Conservation (phyloP, 2,329 filamentous ascomycete genomes). For the Hawksworthiomyces lignivorus region DNA sequence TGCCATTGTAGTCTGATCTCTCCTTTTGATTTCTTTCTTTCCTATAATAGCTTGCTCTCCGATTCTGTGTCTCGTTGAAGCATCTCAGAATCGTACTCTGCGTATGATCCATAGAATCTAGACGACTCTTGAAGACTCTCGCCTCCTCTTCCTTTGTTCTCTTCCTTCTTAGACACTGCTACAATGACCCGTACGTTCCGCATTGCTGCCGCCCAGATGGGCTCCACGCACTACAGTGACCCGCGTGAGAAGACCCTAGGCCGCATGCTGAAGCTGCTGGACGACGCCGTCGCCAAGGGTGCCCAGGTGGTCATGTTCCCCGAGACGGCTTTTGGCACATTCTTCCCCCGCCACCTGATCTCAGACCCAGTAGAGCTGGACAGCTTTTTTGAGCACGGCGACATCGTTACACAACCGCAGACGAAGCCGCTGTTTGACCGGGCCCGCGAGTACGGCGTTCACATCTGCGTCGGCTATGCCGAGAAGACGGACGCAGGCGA, state of each 20-base stretch:
- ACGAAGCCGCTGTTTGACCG: conserved; percentile 41
- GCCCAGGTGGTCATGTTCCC: conserved; percentile 46
- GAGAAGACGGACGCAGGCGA: conserved; percentile 32
- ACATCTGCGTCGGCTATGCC: conserved; percentile 45
- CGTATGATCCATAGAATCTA: too few relatives aligned
- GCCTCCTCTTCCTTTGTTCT: not conserved
- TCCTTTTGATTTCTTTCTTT: too few relatives aligned
- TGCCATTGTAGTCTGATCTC: too few relatives aligned
- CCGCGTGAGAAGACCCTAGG: conserved; percentile 33
- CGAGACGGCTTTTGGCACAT: conserved; percentile 46
- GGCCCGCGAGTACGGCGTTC: conserved; percentile 37
- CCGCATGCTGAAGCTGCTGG: conserved; percentile 42
- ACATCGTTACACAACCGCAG: conserved; percentile 32
- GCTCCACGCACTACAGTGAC: conserved; percentile 33
- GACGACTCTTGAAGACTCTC: not conserved
- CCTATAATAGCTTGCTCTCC: too few relatives aligned
- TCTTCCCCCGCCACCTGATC: conserved; percentile 47
- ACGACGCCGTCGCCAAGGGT: conserved; percentile 33
- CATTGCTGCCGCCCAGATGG: conserved; percentile 47
- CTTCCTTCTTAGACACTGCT: not conserved
- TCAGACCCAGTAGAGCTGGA: conserved; percentile 35
- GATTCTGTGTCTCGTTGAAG: too few relatives aligned
- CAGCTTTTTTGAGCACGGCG: conserved; percentile 41
- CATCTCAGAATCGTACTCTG: too few relatives aligned
- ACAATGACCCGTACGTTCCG: conserved; percentile 12